Evolutionary conservation across 257 asterid genomes (phyloP), one percentile per base, ranked within the genome.

Genomic region (Solanum chaucha): DNA sequence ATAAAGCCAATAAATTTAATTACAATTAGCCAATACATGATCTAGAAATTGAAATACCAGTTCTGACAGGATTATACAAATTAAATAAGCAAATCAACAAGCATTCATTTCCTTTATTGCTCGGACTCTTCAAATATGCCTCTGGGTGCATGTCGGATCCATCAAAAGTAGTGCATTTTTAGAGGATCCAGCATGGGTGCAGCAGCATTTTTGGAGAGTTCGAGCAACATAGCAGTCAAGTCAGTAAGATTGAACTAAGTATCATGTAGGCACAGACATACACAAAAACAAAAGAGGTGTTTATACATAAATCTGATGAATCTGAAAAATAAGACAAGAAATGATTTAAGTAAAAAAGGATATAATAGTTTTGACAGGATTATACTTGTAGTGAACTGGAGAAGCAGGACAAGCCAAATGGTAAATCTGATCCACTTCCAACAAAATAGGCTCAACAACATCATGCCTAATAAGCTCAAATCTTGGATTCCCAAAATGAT

Each of bases 401-500:
- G 88, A 86, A n/a, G 88, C 85, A 75, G 85, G 88, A 19, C 88
- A 77, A 77, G 84, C 84, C 38, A 77, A 46, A 10, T 77, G 84
- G 34, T 77, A 77, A 26, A 77, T 77, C 64, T 13, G n/a, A 26
- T 77, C 84, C 5, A 77, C 84, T 46, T 77, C 84, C 8, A 77
- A 24, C 84, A 86, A 86, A 17, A 74, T 32, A 1, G 88, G 88
- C 61, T 86, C 88, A n/a, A 86, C 88, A 10, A 87, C 89, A 65
- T 87, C 89, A 46, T 87, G 86, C 12, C 89, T 73, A 40, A 87
- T 84, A 12, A 87, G 84, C 59, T 87, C 89, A 38, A 87, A 87
- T 10, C 84, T 59, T 7, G 87, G 87, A 38, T 87, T 84, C 41
- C 87, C 89, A 73, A 87, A 83, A 61, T 85, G 87, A 40, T 87